Evolutionary conservation across 2,329 filamentous ascomycete species (phyloP), one percentile per base, ranked within the genome.

Genomic region (Xylariaceae sp.): DNA sequence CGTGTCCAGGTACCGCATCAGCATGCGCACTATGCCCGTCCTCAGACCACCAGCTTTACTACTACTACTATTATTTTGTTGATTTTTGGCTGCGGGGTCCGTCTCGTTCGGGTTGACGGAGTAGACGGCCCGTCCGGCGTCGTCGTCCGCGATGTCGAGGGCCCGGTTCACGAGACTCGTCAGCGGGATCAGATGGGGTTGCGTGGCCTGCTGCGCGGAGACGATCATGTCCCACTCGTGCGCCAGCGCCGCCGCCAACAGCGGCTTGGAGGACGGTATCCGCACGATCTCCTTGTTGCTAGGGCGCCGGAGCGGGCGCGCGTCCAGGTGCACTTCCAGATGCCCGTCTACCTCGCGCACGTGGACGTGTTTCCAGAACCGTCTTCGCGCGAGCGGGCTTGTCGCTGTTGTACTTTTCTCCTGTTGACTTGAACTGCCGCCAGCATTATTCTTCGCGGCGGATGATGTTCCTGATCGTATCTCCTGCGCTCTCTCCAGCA

Each of bases 141-240:
- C 86, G 50, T 88, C 83, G 14, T 71, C 71, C 33, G 70, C 71
- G 39, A 97, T 85, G 58, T 97, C 90, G 19, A 90, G 63, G 0
- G 88, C 90, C 31, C 92, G 83, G 47, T 88, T 87, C 15, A 82
- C 71, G 12, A 96, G 76, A 33, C 87, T 88, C 3, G 89, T 97
- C 47, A 98, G 70, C 11, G 92, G 92, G 50, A 96, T 90, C 33
- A 94, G 78, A 65, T 97, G 88, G 43, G 85, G 78, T 60, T 83
- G 86, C 27, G 89, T 75, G 0, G 88, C 87, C 64, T 97, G 87
- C 58, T 89, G 83, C 3, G 85, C 80, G 11, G 85, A 85, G 16
- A 81, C 74, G 44, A 98, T 74, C 34, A 83, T 71, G 60, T 96
- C 89, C 92, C 92, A 98, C 69, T 98, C 92, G 31, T 94, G 67